Percentiles rank a stretch among this genome's conserved stretches.
Conservation (phyloP, 257 asterid genomes). For the Solanum lignicaule region DNA sequence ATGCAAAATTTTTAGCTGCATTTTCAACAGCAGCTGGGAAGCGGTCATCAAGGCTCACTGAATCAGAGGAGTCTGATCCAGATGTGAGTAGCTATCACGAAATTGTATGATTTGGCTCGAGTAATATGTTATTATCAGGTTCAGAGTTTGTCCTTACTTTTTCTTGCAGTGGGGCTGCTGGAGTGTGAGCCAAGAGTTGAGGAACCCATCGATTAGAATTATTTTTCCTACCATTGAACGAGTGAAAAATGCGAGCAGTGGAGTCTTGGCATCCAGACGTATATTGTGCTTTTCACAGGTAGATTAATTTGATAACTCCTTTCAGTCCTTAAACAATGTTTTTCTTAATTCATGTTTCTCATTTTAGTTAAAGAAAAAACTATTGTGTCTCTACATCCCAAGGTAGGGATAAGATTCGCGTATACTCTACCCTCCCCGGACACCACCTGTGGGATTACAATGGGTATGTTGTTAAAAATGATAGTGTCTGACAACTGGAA, state of each 20-base stretch:
- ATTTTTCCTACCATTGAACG: constrained; percentile 75
- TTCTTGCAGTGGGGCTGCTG: constrained; percentile 89
- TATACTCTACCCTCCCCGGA: neutral
- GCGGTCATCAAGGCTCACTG: constrained; percentile 44
- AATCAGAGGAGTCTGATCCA: constrained; percentile 90
- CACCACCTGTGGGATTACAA: neutral
- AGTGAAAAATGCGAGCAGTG: constrained; percentile 56
- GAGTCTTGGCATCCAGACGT: constrained; percentile 54
- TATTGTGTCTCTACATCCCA: neutral
- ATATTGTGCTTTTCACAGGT: constrained; percentile 89
- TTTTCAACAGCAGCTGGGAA: constrained; percentile 93
- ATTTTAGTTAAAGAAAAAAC: neutral
- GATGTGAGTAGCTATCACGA: constrained; percentile 33
- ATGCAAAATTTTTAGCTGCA: constrained; percentile 78
- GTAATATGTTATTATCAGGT: neutral
- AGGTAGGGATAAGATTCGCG: neutral
- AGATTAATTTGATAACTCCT: neutral
- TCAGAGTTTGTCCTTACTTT: neutral
- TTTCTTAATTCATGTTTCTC: neutral
- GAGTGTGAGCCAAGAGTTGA: constrained; percentile 79
- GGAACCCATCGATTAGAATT: constrained; percentile 60
- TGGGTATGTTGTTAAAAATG: neutral
- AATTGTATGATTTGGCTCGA: constrained; percentile 1
- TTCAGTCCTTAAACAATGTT: neutral
- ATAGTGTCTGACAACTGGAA: neutral